Evolutionary conservation across 345 rosid species (phyloP).

Genomic region (Salix viminalis): DNA sequence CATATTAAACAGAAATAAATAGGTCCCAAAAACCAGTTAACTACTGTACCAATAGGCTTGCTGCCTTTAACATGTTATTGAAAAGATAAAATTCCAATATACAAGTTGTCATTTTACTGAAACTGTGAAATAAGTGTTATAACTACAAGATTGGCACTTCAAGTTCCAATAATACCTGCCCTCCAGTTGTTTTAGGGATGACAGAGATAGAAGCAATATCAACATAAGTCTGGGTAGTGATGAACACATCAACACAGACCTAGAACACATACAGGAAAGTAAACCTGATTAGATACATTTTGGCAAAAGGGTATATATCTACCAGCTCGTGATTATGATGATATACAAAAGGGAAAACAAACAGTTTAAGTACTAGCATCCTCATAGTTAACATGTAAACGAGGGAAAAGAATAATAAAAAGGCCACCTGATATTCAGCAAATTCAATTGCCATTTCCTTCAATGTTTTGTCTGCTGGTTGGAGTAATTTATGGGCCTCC

Average conservation of each 20-base stretch:
- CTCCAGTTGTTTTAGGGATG: slow-evolving; percentile 92
- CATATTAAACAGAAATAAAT: background rate
- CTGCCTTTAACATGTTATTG: background rate
- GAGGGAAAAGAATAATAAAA: background rate
- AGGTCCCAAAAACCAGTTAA: background rate
- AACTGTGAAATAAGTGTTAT: background rate
- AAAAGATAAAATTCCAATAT: background rate
- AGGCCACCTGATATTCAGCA: slow-evolving; percentile 91
- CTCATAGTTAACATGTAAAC: background rate
- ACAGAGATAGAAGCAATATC: slow-evolving; percentile 89
- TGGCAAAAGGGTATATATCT: background rate
- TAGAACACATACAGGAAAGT: slow-evolving; percentile 25
- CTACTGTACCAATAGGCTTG: background rate
- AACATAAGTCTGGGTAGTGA: slow-evolving; percentile 80
- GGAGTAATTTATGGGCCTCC: slow-evolving; percentile 97
- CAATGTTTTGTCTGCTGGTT: slow-evolving; percentile 80
- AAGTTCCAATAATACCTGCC: slow-evolving; percentile 51
- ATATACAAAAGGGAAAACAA: slow-evolving; percentile 7
- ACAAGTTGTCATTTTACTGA: background rate
- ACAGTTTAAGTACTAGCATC: background rate
- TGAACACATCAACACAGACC: slow-evolving; percentile 95
- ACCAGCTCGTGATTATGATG: background rate
- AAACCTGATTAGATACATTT: background rate
- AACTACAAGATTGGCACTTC: background rate
- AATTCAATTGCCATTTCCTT: slow-evolving; percentile 96